Conservation (phyloP, 371 early-diverging fungal species). For the Actinomortierella ambigua region DNA sequence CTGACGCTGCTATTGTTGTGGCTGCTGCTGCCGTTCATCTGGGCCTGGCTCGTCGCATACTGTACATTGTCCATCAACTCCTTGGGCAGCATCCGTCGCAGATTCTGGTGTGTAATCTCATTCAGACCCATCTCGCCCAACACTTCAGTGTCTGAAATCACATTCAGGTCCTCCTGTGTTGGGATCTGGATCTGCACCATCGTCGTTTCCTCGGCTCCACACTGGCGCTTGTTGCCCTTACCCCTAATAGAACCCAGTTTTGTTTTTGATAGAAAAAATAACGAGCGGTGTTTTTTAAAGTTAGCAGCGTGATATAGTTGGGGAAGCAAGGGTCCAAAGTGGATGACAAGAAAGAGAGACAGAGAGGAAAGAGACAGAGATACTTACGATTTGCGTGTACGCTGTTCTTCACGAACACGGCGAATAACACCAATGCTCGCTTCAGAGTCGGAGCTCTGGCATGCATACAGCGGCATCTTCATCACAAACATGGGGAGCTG, state of each 20-base stretch:
- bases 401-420: conserved; percentile 18
- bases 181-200: conserved; percentile 35
- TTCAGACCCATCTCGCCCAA: conserved; percentile 32
- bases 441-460: conserved; percentile 41
- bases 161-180: conserved; percentile 25
- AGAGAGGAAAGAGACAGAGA: not conserved
- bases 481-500: conserved; percentile 27
- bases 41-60: conserved; percentile 5
- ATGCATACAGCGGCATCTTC: conserved; percentile 26
- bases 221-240: conserved; percentile 18
- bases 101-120: conserved; percentile 13
- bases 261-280: not conserved
- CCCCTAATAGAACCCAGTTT: too few relatives aligned
- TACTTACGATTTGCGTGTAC: conserved; percentile 11
- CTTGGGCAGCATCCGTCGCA: conserved; percentile 19
- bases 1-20: not conserved
- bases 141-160: conserved; percentile 41
- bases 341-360: not conserved
- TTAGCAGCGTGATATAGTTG: too few relatives aligned
- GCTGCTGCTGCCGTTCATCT: not conserved
- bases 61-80: conserved; percentile 14
- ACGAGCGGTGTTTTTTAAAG: not conserved
- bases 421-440: conserved; percentile 33
- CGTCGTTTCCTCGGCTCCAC: conserved; percentile 20
- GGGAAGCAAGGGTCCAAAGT: too few relatives aligned